A percentile compares a stretch with the other conserved stretches of the same genome.
Conservation (phyloP, 129 eudicot species). For the Flaveria ramosissima region DNA sequence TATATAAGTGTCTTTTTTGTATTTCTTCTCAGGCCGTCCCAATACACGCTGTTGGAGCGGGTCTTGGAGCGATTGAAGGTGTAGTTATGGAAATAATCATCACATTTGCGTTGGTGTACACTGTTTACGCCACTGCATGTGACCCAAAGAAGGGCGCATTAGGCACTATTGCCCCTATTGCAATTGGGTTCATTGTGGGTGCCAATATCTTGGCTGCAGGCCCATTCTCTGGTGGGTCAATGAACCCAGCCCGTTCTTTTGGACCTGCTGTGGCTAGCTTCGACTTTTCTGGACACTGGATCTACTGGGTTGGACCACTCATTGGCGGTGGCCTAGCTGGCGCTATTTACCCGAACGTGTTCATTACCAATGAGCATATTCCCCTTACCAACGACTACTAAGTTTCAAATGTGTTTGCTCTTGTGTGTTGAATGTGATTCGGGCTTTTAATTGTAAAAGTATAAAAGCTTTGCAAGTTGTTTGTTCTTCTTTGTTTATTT, state of each 20-base stretch:
- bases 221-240: constrained; percentile 88
- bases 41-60: constrained; percentile 52
- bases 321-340: constrained; percentile 92
- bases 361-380: constrained; percentile 57
- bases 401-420: constrained; percentile 12
- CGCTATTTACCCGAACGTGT: constrained; percentile 60
- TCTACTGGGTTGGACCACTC: constrained; percentile 92
- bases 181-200: constrained; percentile 90
- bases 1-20: constrained; percentile 5
- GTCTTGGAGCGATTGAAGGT: constrained; percentile 69
- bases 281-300: constrained; percentile 68
- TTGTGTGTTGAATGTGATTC: constrained; percentile 15
- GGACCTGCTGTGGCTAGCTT: constrained; percentile 85
- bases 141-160: constrained; percentile 92
- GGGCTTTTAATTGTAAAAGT: constrained; percentile 33
- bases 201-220: constrained; percentile 97
- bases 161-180: constrained; percentile 85
- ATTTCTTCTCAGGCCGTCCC: constrained; percentile 58
- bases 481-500: constrained; percentile 32
- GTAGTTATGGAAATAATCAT: constrained; percentile 77
- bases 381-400: constrained; percentile 58
- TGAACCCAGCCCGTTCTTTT: constrained; percentile 93
- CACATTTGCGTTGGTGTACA: constrained; percentile 85
- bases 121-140: constrained; percentile 85
- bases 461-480: constrained; percentile 29